Conservation (phyloP, 2,329 filamentous ascomycete species). For the Camptophora hylomeconis region DNA sequence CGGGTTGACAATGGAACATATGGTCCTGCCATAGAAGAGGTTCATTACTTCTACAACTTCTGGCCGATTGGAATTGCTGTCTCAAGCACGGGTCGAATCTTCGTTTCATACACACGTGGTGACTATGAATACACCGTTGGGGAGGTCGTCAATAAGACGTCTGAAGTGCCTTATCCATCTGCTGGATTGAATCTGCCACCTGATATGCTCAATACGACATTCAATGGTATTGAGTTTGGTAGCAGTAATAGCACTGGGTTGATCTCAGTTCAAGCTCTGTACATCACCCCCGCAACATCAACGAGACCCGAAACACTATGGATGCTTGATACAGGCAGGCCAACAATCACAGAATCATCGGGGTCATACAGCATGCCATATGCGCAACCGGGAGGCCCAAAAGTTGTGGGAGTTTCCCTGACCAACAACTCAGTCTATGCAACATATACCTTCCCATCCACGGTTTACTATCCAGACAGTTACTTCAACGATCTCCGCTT, state of each 20-base stretch:
- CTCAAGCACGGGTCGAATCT: slow-evolving; percentile 30
- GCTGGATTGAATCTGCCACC: slow-evolving; percentile 24
- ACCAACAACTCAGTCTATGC: slow-evolving; percentile 26
- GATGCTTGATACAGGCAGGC: slow-evolving; percentile 33
- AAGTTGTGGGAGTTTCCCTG: slow-evolving; percentile 31
- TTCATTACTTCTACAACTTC: slow-evolving; percentile 36
- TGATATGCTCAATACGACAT: slow-evolving; percentile 25
- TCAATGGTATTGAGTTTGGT: slow-evolving; percentile 31
- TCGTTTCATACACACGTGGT: slow-evolving; percentile 35
- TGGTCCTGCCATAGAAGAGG: slow-evolving; percentile 34
- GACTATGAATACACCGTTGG: slow-evolving; percentile 35
- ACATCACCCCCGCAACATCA: slow-evolving; percentile 27
- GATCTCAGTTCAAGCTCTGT: slow-evolving; percentile 33
- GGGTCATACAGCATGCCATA: slow-evolving; percentile 29
- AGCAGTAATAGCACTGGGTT: slow-evolving; percentile 29
- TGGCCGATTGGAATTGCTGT: slow-evolving; percentile 35
- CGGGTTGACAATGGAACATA: slow-evolving; percentile 36
- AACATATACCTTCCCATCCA: slow-evolving; percentile 30
- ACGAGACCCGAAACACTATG: slow-evolving; percentile 30
- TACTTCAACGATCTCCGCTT: slow-evolving; percentile 37
- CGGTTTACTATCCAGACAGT: slow-evolving; percentile 32
- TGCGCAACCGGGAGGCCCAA: slow-evolving; percentile 32
- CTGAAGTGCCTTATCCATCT: slow-evolving; percentile 34
- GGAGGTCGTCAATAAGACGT: slow-evolving; percentile 34
- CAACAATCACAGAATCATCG: slow-evolving; percentile 27